Evolutionary conservation across 441 rosid genomes (phyloP), one percentile per base, ranked within the genome.

Genomic region (Theobroma grandiflorum): DNA sequence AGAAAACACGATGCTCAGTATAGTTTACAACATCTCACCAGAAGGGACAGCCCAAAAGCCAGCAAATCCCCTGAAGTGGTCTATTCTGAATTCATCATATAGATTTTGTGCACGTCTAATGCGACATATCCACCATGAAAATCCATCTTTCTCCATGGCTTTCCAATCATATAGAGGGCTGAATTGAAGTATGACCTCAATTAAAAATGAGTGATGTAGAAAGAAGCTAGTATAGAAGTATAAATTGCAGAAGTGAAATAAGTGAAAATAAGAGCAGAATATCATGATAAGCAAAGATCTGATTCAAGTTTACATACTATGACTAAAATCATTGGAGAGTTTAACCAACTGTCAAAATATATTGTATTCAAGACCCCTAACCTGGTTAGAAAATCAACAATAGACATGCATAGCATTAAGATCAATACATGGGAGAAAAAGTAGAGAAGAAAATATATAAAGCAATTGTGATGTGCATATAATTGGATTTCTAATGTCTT

Each of bases 151-250:
- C 83, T 93, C 98, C 99, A 96, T 95, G 16, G 94, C 88, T 82
- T 92, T 90, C 99, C 98, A 96, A 80, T 93, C 90, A 87, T 95
- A 96, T 38, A 96, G 89, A 87, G 99, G 99, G 88, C 98, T 96
- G 77, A 87, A 80, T 65, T 78, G 70, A 82, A 80, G 83, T 33
- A 77, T 53, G 22, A 50, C 61, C 57, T 72, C 40, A 68, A 74
- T 72, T 53, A 82, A 76, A 71, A 65, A 70, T 52, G 59, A 50
- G 26, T 45, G 50, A 49, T 65, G 76, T 76, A 68, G 71, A 73
- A 73, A 45, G 42, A 77, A 67, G 15, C 75, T 84, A 68, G 59
- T 7, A 20, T 20, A 72, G 8, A 55, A 50, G 4, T 1, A 8
- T 50, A 50, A 37, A 22, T 15, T 47, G 55, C 18, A 75, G 12